Percentiles rank a stretch among this genome's conserved stretches.
These are phyloP conservation scores for Priceomyces melissophilus DNA, from an alignment of 805 yeast species.

Conservation along the genomic window DNA sequence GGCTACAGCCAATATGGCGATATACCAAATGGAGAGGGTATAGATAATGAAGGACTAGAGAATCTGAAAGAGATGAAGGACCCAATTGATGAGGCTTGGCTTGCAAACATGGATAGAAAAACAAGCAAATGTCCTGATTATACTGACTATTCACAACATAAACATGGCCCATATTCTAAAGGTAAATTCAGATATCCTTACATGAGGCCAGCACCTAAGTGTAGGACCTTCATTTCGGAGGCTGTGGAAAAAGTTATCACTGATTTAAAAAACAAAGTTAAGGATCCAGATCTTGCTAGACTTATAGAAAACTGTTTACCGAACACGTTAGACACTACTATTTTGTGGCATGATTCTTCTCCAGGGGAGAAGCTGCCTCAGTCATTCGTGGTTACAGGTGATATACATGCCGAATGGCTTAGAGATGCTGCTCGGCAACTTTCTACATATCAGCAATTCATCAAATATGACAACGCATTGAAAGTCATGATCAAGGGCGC, in stretches of 20 bases:
- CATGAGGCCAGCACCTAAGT: constrained; percentile 69
- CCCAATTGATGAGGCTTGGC: constrained; percentile 10
- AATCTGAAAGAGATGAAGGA: background rate
- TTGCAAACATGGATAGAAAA: constrained; percentile 15
- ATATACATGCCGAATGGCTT: constrained; percentile 91
- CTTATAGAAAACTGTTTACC: constrained; percentile 81
- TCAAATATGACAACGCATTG: constrained; percentile 48
- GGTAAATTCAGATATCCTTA: constrained; percentile 61
- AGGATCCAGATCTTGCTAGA: constrained; percentile 65
- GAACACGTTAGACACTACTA: constrained; percentile 84
- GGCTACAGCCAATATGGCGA: background rate
- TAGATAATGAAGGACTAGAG: too few species aligned
- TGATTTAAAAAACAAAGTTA: constrained; percentile 48
- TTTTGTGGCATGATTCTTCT: constrained; percentile 60
- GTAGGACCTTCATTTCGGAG: constrained; percentile 67
- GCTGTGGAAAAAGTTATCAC: constrained; percentile 60
- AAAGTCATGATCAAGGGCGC: constrained; percentile 67
- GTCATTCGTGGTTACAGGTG: constrained; percentile 85
- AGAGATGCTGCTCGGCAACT: constrained; percentile 84
- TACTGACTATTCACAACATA: constrained; percentile 50
- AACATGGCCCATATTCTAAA: constrained; percentile 54
- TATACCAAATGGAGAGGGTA: too few species aligned
- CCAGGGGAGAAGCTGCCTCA: constrained; percentile 34
- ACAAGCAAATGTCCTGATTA: constrained; percentile 55
- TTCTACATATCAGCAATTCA: constrained; percentile 66